These are phyloP conservation scores for Phytophthora macrochlamydospora DNA, from an alignment of 352 stramenopile species.

Conservation along the genomic window DNA sequence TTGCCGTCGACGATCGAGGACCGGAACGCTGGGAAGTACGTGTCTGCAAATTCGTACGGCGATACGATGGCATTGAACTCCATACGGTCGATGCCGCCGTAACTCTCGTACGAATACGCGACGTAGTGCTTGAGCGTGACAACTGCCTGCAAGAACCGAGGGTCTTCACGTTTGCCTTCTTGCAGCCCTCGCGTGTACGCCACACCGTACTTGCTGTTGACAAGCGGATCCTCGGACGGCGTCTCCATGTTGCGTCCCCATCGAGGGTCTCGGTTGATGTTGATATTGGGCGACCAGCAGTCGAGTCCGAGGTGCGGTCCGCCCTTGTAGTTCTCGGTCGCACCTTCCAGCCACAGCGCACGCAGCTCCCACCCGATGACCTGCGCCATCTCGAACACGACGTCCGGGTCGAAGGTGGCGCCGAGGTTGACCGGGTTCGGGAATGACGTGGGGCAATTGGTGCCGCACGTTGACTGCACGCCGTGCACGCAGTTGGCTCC, in stretches of 20 bases:
- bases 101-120: background rate
- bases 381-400: background rate
- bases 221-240: background rate
- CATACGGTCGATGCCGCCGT: background rate
- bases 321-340: background rate
- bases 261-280: background rate
- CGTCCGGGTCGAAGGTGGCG: constrained; percentile 29
- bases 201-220: background rate
- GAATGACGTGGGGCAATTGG: constrained; percentile 85
- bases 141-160: background rate
- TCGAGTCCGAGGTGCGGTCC: background rate
- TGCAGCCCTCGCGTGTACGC: background rate
- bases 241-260: background rate
- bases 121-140: background rate
- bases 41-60: background rate
- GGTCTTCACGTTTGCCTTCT: background rate
- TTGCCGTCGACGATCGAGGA: background rate
- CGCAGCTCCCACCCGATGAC: background rate
- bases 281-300: background rate
- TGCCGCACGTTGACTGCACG: constrained; percentile 74
- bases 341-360: background rate
- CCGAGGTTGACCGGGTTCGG: constrained; percentile 87
- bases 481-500: constrained; percentile 92
- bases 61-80: background rate
- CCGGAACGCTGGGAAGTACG: background rate